Percentiles rank a stretch among this genome's conserved stretches.
These are phyloP conservation scores for Mortierella claussenii DNA, from an alignment of 192 early-diverging fungal species.

Conservation along the genomic window DNA sequence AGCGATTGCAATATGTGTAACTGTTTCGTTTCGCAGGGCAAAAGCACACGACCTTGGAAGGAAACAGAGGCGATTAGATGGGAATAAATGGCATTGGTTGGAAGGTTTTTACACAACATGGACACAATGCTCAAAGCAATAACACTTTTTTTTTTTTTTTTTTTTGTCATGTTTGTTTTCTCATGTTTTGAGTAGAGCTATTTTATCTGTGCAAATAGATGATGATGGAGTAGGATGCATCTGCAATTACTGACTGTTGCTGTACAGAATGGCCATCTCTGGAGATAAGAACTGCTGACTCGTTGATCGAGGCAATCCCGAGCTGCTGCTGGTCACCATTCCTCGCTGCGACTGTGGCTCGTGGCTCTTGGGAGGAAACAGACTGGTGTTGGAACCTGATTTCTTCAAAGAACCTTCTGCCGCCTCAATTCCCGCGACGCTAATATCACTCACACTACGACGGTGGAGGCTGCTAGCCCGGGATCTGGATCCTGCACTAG, in stretches of 20 bases:
- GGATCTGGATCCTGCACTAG: slow-evolving; percentile 8
- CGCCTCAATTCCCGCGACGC: not conserved
- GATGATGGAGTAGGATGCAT: too few relatives aligned
- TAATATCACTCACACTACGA: not conserved
- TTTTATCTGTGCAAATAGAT: too few relatives aligned
- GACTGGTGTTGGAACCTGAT: slow-evolving; percentile 27
- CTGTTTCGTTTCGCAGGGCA: too few relatives aligned
- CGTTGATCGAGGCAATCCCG: not conserved
- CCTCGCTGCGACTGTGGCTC: not conserved
- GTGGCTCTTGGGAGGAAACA: not conserved
- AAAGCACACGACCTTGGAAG: too few relatives aligned
- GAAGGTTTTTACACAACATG: too few relatives aligned
- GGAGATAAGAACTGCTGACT: slow-evolving; percentile 45
- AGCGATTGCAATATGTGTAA: too few relatives aligned
- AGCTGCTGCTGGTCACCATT: not conserved
- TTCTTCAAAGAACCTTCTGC: slow-evolving; percentile 1
- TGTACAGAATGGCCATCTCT: slow-evolving; percentile 35
- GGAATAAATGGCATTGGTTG: too few relatives aligned
- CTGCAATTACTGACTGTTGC: not conserved
- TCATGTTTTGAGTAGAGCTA: too few relatives aligned
- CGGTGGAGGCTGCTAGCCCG: slow-evolving; percentile 8
- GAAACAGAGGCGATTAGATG: too few relatives aligned
- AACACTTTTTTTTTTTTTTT: too few relatives aligned
- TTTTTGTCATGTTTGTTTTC: too few relatives aligned
- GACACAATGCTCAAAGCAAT: too few relatives aligned